Base-by-base conservation (phyloP, 2,329 filamentous ascomycete species). In the Colletotrichum tropicicola region DNA sequence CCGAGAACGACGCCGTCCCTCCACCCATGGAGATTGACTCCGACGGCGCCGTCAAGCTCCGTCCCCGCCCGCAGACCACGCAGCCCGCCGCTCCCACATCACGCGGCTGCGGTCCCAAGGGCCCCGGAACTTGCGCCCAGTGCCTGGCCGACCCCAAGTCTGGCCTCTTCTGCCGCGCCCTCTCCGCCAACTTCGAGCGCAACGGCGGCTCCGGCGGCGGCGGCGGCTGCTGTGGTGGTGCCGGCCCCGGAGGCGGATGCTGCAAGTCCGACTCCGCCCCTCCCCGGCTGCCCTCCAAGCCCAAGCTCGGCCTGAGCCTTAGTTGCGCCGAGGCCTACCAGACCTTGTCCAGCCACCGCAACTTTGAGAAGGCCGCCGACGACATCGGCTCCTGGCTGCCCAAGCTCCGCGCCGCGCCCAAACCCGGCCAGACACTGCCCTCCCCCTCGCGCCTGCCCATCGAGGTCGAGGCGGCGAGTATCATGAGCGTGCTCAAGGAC, bases 401-500 rank as follows among this genome's bases (percentile, higher is more conserved):
- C 1, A 90, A 90, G 75, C 85, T 94, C 15, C 87, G 88, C 73
- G 89, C 90, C 17, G 84, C 85, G 0, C 84, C 84, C 3, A 74
- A 78, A 47, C 66, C 71, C 67, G 67, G 71, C 71, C 73, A 51
- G 72, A 79, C 39, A 66, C 79, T 59, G 71, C 75, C 37, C 28
- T 71, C 58, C 23, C 54, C 47, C 62, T 58, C 55, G 66, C 81
- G 81, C 59, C 84, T 85, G 43, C 89, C 91, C 1, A 89, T 94
- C 71, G 92, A 94, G 74, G 91, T 94, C 15, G 92, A 94, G 77
- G 91, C 92, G 6, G 92, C 92, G 1, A 94, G 91, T 75, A 93
- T 94, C 58, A 94, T 94, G 92, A 91, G 90, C 43, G 92, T 94
- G n/a, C 78, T 94, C 65, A 92, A 92, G 76, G 90, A 92, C 68